Percentiles rank a stretch among this genome's conserved stretches.
Evolutionary conservation across 805 yeast species (phyloP).

Genomic region (Hanseniaspora lachancei): DNA sequence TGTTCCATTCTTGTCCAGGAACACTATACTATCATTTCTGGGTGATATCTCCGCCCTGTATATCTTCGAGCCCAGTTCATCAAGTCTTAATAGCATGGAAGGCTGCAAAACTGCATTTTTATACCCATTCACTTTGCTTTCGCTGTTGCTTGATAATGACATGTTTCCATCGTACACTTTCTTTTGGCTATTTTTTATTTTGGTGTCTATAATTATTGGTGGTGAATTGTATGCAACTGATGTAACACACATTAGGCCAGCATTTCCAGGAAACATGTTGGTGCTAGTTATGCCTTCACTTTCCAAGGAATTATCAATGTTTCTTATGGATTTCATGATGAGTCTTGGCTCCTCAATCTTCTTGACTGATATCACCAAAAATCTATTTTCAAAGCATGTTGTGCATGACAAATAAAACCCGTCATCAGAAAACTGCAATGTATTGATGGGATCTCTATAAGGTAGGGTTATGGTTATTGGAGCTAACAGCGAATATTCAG

Average conservation of each 20-base stretch:
- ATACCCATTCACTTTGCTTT: conserved; percentile 16
- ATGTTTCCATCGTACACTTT: not conserved
- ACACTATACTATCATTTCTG: conserved; percentile 73
- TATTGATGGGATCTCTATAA: conserved; percentile 70
- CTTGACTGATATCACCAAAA: conserved; percentile 56
- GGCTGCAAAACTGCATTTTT: conserved; percentile 42
- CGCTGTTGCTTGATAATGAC: not conserved
- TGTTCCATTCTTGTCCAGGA: conserved; percentile 64
- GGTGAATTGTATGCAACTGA: conserved; percentile 52
- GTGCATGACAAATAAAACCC: conserved; percentile 63
- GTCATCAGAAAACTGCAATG: conserved; percentile 58
- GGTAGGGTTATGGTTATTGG: conserved; percentile 71
- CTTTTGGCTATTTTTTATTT: conserved; percentile 32
- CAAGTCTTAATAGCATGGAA: conserved; percentile 45
- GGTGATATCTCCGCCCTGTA: conserved; percentile 70
- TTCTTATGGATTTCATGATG: conserved; percentile 53
- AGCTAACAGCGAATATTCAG: conserved; percentile 15
- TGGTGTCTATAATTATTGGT: conserved; percentile 55
- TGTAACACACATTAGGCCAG: conserved; percentile 40
- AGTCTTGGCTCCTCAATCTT: conserved; percentile 52
- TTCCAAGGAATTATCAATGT: conserved; percentile 53
- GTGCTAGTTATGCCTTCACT: conserved; percentile 83
- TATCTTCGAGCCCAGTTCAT: conserved; percentile 69
- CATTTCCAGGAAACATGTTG: conserved; percentile 55
- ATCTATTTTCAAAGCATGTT: conserved; percentile 55